Percentiles rank a stretch among this genome's conserved stretches.
These are phyloP conservation scores for Salix arbutifolia DNA, from an alignment of 345 rosid genomes.

Conservation along the genomic window DNA sequence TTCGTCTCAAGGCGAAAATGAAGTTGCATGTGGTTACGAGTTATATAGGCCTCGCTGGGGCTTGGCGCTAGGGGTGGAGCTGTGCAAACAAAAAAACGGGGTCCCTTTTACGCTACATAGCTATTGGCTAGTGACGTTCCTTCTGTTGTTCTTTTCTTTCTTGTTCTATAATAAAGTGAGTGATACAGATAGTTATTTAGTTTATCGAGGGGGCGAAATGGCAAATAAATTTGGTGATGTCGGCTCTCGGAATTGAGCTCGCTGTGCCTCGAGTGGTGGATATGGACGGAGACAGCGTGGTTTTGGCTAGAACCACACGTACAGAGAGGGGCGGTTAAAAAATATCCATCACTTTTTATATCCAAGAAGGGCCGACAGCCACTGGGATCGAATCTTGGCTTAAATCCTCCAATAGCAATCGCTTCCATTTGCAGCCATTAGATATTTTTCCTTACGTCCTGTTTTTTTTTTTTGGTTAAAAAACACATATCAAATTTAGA, in stretches of 20 bases:
- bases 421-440: no score
- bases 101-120: no score
- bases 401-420: no score
- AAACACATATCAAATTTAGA: no score
- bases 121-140: not conserved
- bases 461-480: no score
- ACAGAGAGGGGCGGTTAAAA: no score
- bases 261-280: constrained; percentile 2
- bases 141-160: not conserved
- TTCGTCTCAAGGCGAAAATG: constrained; percentile 10
- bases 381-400: no score
- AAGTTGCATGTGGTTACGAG: not conserved
- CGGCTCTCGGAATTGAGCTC: not conserved
- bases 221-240: not conserved
- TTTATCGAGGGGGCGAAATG: no score
- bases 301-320: not conserved
- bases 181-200: not conserved
- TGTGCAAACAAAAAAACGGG: not conserved
- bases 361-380: no score
- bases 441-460: no score
- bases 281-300: not conserved
- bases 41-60: constrained; percentile 21
- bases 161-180: not conserved
- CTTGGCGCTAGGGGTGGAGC: not conserved
- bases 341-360: no score